Evolutionary conservation across 2,329 filamentous ascomycete species (phyloP), one percentile per base, ranked within the genome.

Genomic region (Ophidiomyces ophidiicola): DNA sequence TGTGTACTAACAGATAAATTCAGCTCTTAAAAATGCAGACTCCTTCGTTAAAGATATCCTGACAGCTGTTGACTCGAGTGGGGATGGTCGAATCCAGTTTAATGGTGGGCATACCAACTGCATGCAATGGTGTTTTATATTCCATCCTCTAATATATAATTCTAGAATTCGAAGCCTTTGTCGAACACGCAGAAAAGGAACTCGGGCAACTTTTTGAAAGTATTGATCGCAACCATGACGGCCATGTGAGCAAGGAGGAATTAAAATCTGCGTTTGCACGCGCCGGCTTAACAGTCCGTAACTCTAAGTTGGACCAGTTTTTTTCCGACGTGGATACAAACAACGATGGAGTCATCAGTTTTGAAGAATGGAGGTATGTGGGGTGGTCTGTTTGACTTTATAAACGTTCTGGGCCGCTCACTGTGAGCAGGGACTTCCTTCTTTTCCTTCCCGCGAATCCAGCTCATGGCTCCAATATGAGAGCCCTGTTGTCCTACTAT

Each of bases 311-410:
- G 32, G 74, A 84, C 47, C 74, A 78, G 46, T 96, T 98, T 66
- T 94, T 98, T 57, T 66, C 74, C 47, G 81, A 94, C 57, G 81
- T 98, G 52, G 90, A 98, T 59, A 72, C 75, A 55, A 88, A 98
- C 63, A 74, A 80, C 50, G 87, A 98, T 58, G 86, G 86, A 2
- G 67, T 69, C 47, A 93, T 96, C 50, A 86, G 72, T 46, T 96
- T 93, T 62, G 78, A 85, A 49, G 90, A 98, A 71, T 96, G 90
- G 90, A 80, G 88, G 88, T 94, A 76, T 63, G 80, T 68, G 42
- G 15, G 12, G 20, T 15, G 2, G n/a, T 4, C 7, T n/a, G 11
- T 15, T 11, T 14, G 11, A 17, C 21, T 8, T 18, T 19, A 15
- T n/a, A 39, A 39, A 26, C 2, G 8, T 14, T 10, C 15, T 5